Conservation (phyloP, 1,284 basidiomycete genomes). For the Volvariella surrecta region DNA sequence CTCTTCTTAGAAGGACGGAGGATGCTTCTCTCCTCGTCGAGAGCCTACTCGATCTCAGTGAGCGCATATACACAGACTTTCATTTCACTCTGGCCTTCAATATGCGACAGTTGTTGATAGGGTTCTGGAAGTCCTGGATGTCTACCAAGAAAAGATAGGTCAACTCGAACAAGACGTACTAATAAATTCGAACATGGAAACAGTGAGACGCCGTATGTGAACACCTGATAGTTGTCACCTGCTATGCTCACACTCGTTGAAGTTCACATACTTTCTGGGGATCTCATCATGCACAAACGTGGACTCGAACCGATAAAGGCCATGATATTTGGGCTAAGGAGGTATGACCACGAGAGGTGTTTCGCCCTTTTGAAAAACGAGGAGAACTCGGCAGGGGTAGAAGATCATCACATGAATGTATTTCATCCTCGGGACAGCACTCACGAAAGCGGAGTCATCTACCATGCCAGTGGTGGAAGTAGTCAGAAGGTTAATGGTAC, state of each 20-base stretch:
- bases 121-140: constrained; percentile 58
- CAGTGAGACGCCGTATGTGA: constrained; percentile 45
- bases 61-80: not conserved
- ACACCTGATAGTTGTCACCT: not conserved
- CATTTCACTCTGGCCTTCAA: not conserved
- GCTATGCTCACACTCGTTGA: constrained; percentile 2
- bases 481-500: constrained; percentile 9
- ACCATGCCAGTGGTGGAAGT: constrained; percentile 3
- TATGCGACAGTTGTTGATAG: constrained; percentile 53
- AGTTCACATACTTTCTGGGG: constrained; percentile 70
- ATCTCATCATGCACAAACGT: constrained; percentile 59
- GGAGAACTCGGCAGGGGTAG: constrained; percentile 12
- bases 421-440: too few relatives aligned
- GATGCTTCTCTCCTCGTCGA: constrained; percentile 58
- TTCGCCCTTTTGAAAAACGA: constrained; percentile 30
- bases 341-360: constrained; percentile 59
- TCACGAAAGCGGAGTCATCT: not conserved
- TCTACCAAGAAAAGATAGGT: constrained; percentile 52
- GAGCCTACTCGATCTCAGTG: constrained; percentile 55
- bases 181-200: constrained; percentile 48
- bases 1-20: constrained; percentile 46
- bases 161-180: constrained; percentile 53
- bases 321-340: constrained; percentile 53
- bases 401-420: too few relatives aligned
- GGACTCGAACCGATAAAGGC: constrained; percentile 62